Evolutionary conservation across 441 rosid species (phyloP).

Genomic region (Jatropha multifida): DNA sequence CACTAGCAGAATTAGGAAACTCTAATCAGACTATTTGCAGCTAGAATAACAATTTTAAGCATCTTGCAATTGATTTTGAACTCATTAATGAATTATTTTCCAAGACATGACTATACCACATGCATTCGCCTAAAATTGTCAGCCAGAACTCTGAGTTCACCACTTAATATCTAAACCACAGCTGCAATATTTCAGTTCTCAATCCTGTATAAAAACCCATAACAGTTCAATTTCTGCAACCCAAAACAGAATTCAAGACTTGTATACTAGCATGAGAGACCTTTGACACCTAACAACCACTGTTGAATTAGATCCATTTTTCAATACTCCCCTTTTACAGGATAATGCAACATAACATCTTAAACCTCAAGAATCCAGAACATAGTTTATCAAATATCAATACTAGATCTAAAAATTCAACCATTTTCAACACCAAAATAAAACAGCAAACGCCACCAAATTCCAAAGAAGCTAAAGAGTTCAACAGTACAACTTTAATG

Average conservation of each 20-base stretch:
- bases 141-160: conserved; percentile 8
- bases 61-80: conserved; percentile 4
- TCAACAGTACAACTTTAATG: background rate
- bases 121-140: conserved; percentile 10
- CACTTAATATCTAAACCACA: background rate
- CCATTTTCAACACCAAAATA: conserved; percentile 27
- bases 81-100: background rate
- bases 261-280: background rate
- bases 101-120: conserved; percentile 5
- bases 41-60: background rate
- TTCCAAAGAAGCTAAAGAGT: conserved; percentile 4
- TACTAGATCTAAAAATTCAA: conserved; percentile 38
- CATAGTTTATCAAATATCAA: conserved; percentile 20
- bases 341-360: conserved; percentile 15
- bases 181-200: background rate
- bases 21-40: background rate
- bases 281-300: conserved; percentile 4
- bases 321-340: conserved; percentile 12
- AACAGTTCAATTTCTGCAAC: conserved; percentile 9
- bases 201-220: background rate
- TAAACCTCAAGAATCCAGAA: conserved; percentile 22
- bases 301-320: conserved; percentile 30
- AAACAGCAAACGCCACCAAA: conserved; percentile 11
- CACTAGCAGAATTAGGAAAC: background rate
- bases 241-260: background rate